Evolutionary conservation across 495 filamentous ascomycete genomes (phyloP).

Genomic region (Immersiella caudata): DNA sequence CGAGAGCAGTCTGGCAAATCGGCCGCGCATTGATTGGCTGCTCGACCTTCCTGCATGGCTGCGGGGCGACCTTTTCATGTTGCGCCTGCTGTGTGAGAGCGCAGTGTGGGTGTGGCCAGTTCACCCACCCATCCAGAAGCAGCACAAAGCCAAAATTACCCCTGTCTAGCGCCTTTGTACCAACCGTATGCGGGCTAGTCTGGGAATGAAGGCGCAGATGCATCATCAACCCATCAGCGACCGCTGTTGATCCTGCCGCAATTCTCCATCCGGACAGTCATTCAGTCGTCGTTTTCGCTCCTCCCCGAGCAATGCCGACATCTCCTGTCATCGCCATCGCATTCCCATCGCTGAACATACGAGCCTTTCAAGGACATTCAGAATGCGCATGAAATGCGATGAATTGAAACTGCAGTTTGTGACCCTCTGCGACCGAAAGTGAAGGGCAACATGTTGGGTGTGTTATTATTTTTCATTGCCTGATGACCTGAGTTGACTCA

Average conservation of each 20-base stretch:
- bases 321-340: not conserved
- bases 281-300: conserved; percentile 16
- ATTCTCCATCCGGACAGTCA: not conserved
- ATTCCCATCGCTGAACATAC: not conserved
- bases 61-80: conserved; percentile 31
- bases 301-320: conserved; percentile 4
- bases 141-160: conserved; percentile 32
- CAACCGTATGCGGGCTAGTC: conserved; percentile 27
- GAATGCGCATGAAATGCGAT: conserved; percentile 1
- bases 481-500: conserved; percentile 20
- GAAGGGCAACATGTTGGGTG: not conserved
- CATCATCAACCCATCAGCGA: conserved; percentile 28
- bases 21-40: conserved; percentile 35
- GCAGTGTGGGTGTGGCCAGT: conserved; percentile 33
- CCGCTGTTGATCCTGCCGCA: conserved; percentile 28
- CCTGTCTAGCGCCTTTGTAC: conserved; percentile 33
- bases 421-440: not conserved
- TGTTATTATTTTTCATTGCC: conserved; percentile 8
- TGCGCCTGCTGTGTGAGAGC: conserved; percentile 17
- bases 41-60: conserved; percentile 27
- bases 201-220: conserved; percentile 27
- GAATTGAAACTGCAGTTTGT: not conserved
- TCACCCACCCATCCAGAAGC: conserved; percentile 27
- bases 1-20: conserved; percentile 28
- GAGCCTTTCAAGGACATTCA: not conserved